Percentiles rank a stretch among this genome's conserved stretches.
Conservation (phyloP, 768 basidiomycete genomes). For the Tylopilus subfusipes region DNA sequence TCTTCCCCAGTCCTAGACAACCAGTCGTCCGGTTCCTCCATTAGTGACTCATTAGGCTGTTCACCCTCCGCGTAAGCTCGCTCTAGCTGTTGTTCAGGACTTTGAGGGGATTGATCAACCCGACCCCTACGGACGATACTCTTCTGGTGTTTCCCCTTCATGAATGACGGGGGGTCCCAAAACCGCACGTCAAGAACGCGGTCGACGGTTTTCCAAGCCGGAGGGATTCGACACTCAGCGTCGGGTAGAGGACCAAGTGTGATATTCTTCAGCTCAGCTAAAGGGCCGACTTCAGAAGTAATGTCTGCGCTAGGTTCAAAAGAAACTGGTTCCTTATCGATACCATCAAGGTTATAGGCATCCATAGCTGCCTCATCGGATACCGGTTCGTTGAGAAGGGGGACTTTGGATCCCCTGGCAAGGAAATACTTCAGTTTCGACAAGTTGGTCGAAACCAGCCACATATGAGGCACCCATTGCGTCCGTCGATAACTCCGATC, state of each 20-base stretch:
- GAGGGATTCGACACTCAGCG: constrained; percentile 72
- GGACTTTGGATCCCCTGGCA: constrained; percentile 59
- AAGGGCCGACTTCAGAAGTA: constrained; percentile 32
- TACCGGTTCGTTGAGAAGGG: constrained; percentile 52
- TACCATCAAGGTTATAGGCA: constrained; percentile 26
- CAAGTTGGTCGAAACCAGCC: constrained; percentile 69
- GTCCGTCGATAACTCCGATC: constrained; percentile 72
- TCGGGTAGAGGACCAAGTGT: constrained; percentile 50
- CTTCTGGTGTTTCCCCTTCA: constrained; percentile 16
- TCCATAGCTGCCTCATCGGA: constrained; percentile 23
- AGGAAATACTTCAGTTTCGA: constrained; percentile 78
- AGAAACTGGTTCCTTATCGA: constrained; percentile 18
- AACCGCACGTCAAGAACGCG: constrained; percentile 82
- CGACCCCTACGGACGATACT: constrained; percentile 26
- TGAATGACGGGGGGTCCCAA: constrained; percentile 43
- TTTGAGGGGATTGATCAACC: constrained; percentile 21
- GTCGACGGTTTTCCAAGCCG: constrained; percentile 85
- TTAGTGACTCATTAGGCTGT: constrained; percentile 51
- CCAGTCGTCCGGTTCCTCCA: constrained; percentile 63
- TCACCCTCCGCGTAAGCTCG: constrained; percentile 56
- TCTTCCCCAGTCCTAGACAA: constrained; percentile 37
- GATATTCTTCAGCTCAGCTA: constrained; percentile 27
- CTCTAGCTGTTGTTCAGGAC: constrained; percentile 27
- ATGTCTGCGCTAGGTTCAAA: constrained; percentile 43
- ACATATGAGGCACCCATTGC: constrained; percentile 92